Base-by-base conservation (phyloP, 805 yeast species). In the Nakazawaea sp. region DNA sequence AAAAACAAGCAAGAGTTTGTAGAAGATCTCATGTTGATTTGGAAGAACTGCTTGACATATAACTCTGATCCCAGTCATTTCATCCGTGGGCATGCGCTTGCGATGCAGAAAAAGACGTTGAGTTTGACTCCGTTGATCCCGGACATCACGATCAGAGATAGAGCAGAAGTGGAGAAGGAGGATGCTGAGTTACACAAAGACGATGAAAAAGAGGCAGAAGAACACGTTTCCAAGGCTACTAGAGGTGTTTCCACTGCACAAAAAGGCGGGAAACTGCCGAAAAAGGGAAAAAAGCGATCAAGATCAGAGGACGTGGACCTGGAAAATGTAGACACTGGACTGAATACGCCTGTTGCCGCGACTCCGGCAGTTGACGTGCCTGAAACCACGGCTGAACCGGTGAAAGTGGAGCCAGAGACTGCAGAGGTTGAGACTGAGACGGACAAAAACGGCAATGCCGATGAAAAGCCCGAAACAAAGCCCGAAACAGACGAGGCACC, bases 31-130 rank as follows among this genome's bases (percentile, higher is more conserved):
- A 84, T 85, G 88, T 68, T 94, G 36, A 92, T 92, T 21, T 92
- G 98, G 98, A 77, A 78, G 44, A 92, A 92, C 57, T 92, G 99
- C 56, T 62, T 94, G 41, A 76, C 89, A 1, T 92, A 87, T 56
- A 92, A 92, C 56, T 81, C 96, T 0, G 97, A 92, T 51, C 97
- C 98, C 2, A 81, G 79, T 42, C 97, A 92, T 57, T 90, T 84
- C 47, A 56, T 92, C 31, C 68, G 99, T 33, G 84, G 78, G 0
- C 97, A 92, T 61, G 98, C 98, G 0, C 59, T 84, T 33, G 96
- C 97, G 2, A 94, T 92, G 98, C 95, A 88, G 49, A 87, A 87
- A 59, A 86, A 84, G 53, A 78, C 97, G 0, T 55, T 76, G 36
- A 69, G 78, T 32, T 65, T 92, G 36, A 70, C 77, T 5, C 95